Evolutionary conservation across 2,329 filamentous ascomycete species (phyloP), one percentile per base, ranked within the genome.

Genomic region (Cyanodermella asteris): DNA sequence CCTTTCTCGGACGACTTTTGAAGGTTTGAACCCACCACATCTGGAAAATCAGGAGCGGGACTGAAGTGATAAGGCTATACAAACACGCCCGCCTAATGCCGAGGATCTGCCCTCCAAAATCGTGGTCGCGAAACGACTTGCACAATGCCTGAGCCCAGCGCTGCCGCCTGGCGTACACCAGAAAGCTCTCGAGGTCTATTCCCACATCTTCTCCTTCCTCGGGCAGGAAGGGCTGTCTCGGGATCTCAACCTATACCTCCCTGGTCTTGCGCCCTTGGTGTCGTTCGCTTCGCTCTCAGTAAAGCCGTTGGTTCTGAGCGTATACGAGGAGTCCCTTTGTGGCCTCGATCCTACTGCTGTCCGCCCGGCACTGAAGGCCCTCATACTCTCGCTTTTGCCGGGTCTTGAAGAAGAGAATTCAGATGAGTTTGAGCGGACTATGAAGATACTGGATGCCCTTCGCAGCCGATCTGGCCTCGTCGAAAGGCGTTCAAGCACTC

Each of bases 131-230:
- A 87, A 90, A 50, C 76, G 84, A 39, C 60, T 97, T 30, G 76
- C 87, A 21, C 87, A 97, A 61, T 97, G 87, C 44, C 61, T 97
- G 36, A 91, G 93, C 45, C 82, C 87, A 18, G 72, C 77, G 12
- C 56, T 97, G 25, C 87, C 87, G 9, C 93, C 87, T 1, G 87
- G 87, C 15, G 90, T 97, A 11, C 87, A 97, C 50, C 90, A 97
- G 49, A 97, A 94, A 47, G 71, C 87, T 2, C 63, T 97, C 28
- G 87, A 97, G 48, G 77, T 94, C 20, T 97, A 97, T 47, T 68
- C 61, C 23, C 80, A 80, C 42, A 70, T 94, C 35, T 97, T 97
- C 43, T 67, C 71, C 12, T 63, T 80, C 34, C 80, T 97, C 39
- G 77, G 80, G 51, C 50, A 62, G 40, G 73, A 87, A 43, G 72